Evolutionary conservation across 306 rosid species (phyloP), one percentile per base, ranked within the genome.

Genomic region (Oemleria cerasiformis): DNA sequence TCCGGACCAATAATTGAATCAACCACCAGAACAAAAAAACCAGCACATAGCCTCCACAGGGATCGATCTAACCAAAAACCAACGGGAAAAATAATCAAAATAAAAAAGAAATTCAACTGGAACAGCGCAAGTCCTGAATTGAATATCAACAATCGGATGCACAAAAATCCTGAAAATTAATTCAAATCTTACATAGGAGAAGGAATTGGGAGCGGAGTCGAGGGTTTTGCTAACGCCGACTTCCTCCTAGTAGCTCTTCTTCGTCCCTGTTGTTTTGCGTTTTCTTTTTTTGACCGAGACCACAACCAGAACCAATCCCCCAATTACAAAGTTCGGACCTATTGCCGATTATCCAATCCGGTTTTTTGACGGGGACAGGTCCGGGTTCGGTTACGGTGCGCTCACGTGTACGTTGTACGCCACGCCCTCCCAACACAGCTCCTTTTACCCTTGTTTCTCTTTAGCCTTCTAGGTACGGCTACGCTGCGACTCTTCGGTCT

Each of bases 381-480:
- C 97, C 97, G 97, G 92, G 90, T 72, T 86, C 43, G 9, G 83
- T 65, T 92, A 68, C 81, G 63, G 78, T 86, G 85, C 70, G 74
- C 78, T 84, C 79, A 60, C 70, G 82, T 77, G 80, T 39, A 82
- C n/a, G 45, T 13, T 41, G 70, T 60, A 50, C 44, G 69, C 78
- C 82, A 15, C 69, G 58, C 49, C 74, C 49, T n/a, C 47, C 30
- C 43, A 38, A 7, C 20, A 5, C 36, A 51, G 49, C 36, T 30
- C 36, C 36, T 2, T 30, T 30, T 30, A 30, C 36, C 36, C 36
- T 30, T 30, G 19, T 41, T 16, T 23, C 41, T 41, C 36, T 54
- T 64, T 45, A 1, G 15, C 38, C 17, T 38, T 14, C 36, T 30
- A 49, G 8, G 41, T 5, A 39, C 11, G 36, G 16, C 0, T 61